Percentiles rank a stretch among this genome's conserved stretches.
Evolutionary conservation across 164 flowering plant species (phyloP).

Genomic region (Umbellularia californica): DNA sequence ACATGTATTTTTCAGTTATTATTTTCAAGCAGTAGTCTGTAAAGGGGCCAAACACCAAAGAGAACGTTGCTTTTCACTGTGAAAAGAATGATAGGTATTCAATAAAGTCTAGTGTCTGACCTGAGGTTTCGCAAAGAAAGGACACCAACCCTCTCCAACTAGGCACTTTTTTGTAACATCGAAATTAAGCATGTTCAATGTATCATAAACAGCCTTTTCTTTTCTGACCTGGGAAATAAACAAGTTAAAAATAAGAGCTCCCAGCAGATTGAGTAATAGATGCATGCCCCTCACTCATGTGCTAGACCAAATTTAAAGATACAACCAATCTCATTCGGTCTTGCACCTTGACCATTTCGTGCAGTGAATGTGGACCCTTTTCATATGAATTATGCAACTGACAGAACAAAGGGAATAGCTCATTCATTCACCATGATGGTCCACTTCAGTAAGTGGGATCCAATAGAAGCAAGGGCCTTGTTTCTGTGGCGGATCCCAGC

Average conservation of each 20-base stretch:
- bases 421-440: slow-evolving; percentile 49
- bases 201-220: slow-evolving; percentile 95
- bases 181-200: slow-evolving; percentile 89
- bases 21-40: not conserved
- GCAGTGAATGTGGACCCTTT: not conserved
- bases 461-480: slow-evolving; percentile 66
- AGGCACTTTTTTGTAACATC: slow-evolving; percentile 99
- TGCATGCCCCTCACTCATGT: not conserved
- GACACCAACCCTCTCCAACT: slow-evolving; percentile 99
- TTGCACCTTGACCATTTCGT: too few species aligned
- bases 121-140: slow-evolving; percentile 77
- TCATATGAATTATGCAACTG: not conserved
- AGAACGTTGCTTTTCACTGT: not conserved
- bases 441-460: slow-evolving; percentile 66
- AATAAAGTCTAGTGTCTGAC: slow-evolving; percentile 24
- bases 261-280: not conserved
- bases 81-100: not conserved
- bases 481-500: slow-evolving; percentile 85
- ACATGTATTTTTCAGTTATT: not conserved
- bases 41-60: not conserved
- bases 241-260: not conserved
- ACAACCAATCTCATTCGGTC: too few species aligned
- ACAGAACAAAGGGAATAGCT: not conserved
- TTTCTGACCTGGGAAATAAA: slow-evolving; percentile 62
- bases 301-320: too few species aligned